A percentile compares a stretch with the other conserved stretches of the same genome.
phyloP scores from a whole-genome alignment of 2,329 filamentous ascomycete genomes.

The Colletotrichum sansevieriae region DNA sequence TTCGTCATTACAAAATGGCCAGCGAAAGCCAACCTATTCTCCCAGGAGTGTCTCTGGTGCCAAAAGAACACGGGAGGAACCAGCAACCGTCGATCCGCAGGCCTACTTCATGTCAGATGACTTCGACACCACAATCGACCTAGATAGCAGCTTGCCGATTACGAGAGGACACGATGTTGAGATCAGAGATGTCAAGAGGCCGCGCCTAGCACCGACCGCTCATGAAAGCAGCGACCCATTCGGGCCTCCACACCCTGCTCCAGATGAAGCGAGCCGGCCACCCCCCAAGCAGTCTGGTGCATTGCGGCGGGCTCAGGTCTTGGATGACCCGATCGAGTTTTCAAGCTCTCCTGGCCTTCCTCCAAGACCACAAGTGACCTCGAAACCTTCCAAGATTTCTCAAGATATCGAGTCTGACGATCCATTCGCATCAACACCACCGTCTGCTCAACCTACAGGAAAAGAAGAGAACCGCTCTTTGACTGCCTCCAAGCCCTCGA shows the following conservation, averaged over 20 bases:
- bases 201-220: conserved; percentile 43
- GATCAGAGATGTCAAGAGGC: conserved; percentile 49
- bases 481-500: conserved; percentile 26
- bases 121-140: conserved; percentile 56
- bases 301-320: background rate
- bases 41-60: background rate
- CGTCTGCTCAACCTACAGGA: conserved; percentile 23
- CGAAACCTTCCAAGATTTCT: background rate
- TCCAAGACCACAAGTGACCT: background rate
- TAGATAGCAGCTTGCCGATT: conserved; percentile 45
- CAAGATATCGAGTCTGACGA: conserved; percentile 26
- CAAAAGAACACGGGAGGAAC: conserved; percentile 30
- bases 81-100: conserved; percentile 14
- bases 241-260: conserved; percentile 10
- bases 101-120: conserved; percentile 56
- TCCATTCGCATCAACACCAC: conserved; percentile 45
- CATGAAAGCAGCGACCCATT: background rate
- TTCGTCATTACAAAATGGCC: background rate
- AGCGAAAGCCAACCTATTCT: background rate
- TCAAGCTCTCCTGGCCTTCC: conserved; percentile 51
- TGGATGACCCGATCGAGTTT: conserved; percentile 50
- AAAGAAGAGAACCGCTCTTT: conserved; percentile 42
- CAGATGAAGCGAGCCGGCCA: background rate
- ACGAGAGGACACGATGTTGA: conserved; percentile 29
- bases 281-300: background rate